Conservation (phyloP, 345 rosid genomes). For the Arabis alpina region DNA sequence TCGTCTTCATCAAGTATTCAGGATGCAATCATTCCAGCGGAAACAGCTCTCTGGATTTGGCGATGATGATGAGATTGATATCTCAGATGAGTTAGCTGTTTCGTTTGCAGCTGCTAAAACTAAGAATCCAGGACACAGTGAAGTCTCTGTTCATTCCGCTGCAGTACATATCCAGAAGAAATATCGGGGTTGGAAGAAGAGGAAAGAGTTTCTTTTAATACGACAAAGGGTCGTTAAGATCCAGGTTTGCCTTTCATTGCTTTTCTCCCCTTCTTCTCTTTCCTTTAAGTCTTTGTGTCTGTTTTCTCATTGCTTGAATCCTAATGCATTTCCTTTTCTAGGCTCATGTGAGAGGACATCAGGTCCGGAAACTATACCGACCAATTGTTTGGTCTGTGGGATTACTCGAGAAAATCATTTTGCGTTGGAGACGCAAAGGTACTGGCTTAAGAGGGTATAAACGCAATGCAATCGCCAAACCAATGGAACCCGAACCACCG, state of each 20-base stretch:
- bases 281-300: constrained; percentile 6
- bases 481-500: constrained; percentile 44
- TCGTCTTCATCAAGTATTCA: constrained; percentile 78
- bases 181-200: constrained; percentile 85
- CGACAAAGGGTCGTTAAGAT: constrained; percentile 86
- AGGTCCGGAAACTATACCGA: constrained; percentile 76
- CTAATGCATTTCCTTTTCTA: constrained; percentile 33
- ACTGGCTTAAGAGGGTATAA: constrained; percentile 84
- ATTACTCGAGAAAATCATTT: constrained; percentile 83
- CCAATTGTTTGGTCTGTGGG: constrained; percentile 88
- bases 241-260: constrained; percentile 56
- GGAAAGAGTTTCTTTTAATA: constrained; percentile 80
- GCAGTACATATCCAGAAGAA: constrained; percentile 88
- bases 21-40: constrained; percentile 84
- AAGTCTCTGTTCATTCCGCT: constrained; percentile 65
- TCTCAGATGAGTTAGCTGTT: constrained; percentile 61
- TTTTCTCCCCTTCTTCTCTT: not conserved
- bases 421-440: constrained; percentile 94
- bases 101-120: constrained; percentile 57
- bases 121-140: constrained; percentile 47
- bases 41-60: constrained; percentile 57
- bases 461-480: constrained; percentile 51
- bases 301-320: constrained; percentile 13
- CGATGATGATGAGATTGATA: constrained; percentile 44
- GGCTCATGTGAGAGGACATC: constrained; percentile 96